Evolutionary conservation across 441 rosid species (phyloP).

Genomic region (Biscutella auriculata): DNA sequence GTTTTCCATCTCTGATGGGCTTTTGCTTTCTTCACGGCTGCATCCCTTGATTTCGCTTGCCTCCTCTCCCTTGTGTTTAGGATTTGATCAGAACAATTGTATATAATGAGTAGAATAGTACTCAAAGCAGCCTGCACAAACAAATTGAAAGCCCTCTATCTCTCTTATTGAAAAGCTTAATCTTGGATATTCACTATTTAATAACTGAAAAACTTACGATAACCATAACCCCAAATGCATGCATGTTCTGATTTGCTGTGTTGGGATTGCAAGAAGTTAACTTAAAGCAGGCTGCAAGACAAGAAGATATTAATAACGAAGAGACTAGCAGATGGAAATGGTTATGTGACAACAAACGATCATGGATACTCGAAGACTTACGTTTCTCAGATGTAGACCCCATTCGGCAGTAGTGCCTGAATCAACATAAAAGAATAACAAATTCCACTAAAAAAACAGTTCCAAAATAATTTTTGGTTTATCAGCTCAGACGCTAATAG

Average conservation of each 20-base stretch:
- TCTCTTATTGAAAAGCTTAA: neutral
- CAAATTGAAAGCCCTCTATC: conserved; percentile 1
- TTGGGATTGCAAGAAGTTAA: conserved; percentile 63
- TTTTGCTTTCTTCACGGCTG: conserved; percentile 70
- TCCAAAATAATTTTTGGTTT: no score
- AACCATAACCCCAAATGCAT: conserved; percentile 78
- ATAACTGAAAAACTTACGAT: conserved; percentile 40
- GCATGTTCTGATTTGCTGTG: conserved; percentile 66
- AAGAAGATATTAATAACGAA: neutral
- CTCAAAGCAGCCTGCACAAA: conserved; percentile 55
- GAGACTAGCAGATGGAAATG: neutral
- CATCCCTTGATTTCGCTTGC: conserved; percentile 71
- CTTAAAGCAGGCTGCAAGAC: conserved; percentile 70
- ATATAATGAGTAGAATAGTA: conserved; percentile 63
- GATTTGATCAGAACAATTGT: conserved; percentile 92
- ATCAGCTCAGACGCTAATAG: no score
- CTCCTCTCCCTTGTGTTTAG: conserved; percentile 65
- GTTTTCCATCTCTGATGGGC: conserved; percentile 73
- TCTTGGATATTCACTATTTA: neutral
- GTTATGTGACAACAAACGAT: neutral
- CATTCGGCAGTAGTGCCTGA: conserved; percentile 79
- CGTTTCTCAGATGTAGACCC: conserved; percentile 77
- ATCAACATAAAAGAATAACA: conserved; percentile 10
- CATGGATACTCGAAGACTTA: conserved; percentile 19
- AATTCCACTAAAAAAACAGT: neutral